phyloP scores from a whole-genome alignment of 2,329 filamentous ascomycete species.

The Diaporthe eres region DNA sequence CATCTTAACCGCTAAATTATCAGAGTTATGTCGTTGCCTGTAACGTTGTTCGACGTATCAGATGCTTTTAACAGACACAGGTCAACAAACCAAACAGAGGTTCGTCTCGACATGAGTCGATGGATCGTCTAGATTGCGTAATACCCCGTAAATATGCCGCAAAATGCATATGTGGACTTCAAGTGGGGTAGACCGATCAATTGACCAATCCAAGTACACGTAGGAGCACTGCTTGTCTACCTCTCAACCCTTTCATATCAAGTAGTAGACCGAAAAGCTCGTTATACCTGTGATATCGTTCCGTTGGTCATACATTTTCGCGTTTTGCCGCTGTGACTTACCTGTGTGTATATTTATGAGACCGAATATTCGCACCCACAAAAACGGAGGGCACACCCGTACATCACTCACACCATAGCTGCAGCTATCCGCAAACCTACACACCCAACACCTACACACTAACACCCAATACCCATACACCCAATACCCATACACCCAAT shows the following conservation, averaged over 20 bases:
- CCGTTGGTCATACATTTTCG: too few species aligned
- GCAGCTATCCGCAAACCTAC: too few species aligned
- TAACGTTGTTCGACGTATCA: background rate
- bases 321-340: background rate
- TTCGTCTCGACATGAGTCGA: background rate
- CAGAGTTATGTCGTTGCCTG: too few species aligned
- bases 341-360: background rate
- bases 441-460: too few species aligned
- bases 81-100: background rate
- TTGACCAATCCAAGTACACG: background rate
- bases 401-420: too few species aligned
- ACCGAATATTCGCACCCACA: too few species aligned
- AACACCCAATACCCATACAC: too few species aligned
- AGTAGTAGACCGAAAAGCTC: background rate
- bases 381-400: too few species aligned
- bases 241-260: background rate
- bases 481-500: too few species aligned
- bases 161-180: background rate
- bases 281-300: background rate
- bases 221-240: background rate
- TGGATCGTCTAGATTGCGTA: conserved; percentile 26
- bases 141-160: conserved; percentile 30
- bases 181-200: conserved; percentile 3
- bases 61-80: background rate
- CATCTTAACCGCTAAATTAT: background rate